These are phyloP conservation scores for Yamadazyma aaseri DNA, from an alignment of 1,139 yeast species.

Conservation along the genomic window DNA sequence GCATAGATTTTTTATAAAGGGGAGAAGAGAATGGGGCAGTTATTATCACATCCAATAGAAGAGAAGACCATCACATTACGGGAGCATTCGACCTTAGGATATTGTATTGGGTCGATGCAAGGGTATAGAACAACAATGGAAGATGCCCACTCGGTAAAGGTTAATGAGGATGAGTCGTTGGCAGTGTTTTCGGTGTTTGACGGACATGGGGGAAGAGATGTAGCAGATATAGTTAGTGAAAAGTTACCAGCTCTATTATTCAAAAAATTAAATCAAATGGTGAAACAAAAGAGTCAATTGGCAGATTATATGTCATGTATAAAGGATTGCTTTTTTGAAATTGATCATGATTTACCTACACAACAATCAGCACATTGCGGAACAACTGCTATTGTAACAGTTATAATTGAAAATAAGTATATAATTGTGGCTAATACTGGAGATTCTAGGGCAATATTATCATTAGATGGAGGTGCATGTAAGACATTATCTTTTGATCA, in stretches of 20 bases:
- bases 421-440: conserved; percentile 68
- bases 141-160: conserved; percentile 61
- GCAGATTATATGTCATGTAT: conserved; percentile 31
- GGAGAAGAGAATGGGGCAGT: conserved; percentile 58
- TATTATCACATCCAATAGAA: conserved; percentile 72
- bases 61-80: conserved; percentile 57
- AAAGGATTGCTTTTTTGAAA: conserved; percentile 53
- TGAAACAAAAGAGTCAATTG: conserved; percentile 7
- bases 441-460: conserved; percentile 67
- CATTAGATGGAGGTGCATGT: conserved; percentile 48
- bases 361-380: conserved; percentile 55
- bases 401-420: conserved; percentile 49
- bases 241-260: conserved; percentile 36
- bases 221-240: conserved; percentile 57
- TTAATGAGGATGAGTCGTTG: conserved; percentile 43
- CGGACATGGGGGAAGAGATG: conserved; percentile 74
- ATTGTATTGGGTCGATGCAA: conserved; percentile 74
- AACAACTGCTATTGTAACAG: conserved; percentile 62
- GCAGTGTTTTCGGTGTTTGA: conserved; percentile 75
- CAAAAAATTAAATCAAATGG: conserved; percentile 21
- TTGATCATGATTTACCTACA: conserved; percentile 54
- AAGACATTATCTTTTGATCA: conserved; percentile 73
- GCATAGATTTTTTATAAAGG: background rate
- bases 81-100: conserved; percentile 46
- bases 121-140: conserved; percentile 78